phyloP scores from a whole-genome alignment of 208 protist genomes.

The Trypanosoma rangeli region DNA sequence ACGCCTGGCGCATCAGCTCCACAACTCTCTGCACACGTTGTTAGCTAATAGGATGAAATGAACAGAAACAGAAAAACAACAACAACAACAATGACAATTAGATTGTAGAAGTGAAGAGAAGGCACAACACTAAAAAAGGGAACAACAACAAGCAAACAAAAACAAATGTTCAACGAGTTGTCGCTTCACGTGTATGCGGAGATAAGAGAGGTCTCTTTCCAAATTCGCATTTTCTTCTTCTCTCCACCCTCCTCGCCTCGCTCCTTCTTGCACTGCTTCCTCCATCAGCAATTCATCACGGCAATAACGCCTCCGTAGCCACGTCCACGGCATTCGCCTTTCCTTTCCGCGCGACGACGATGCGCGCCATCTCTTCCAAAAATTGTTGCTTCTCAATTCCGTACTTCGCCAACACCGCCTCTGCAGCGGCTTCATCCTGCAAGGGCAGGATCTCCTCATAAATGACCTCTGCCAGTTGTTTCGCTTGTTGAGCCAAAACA shows the following conservation, averaged over 20 bases:
- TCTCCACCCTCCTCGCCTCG: neutral
- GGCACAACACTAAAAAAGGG: neutral
- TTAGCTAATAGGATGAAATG: neutral
- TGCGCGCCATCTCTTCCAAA: conserved; percentile 56
- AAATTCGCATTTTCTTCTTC: neutral
- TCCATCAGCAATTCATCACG: neutral
- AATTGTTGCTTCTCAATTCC: conserved; percentile 70
- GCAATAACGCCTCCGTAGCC: neutral
- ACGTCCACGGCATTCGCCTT: neutral
- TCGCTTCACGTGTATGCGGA: neutral
- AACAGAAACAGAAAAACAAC: neutral
- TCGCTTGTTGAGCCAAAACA: conserved; percentile 80
- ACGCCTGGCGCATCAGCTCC: conserved; percentile 41
- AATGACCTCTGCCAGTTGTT: conserved; percentile 55
- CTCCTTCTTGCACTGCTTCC: neutral
- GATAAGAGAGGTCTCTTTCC: neutral
- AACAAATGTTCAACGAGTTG: neutral
- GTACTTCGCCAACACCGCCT: conserved; percentile 75
- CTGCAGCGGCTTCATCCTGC: conserved; percentile 47
- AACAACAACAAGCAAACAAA: neutral
- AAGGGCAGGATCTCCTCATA: conserved; percentile 43
- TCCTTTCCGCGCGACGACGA: neutral
- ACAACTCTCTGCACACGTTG: neutral
- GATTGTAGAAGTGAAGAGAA: neutral
- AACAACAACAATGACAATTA: neutral